Base-by-base conservation (phyloP, 108 stramenopile species). In the Stephanodiscus triporus region DNA sequence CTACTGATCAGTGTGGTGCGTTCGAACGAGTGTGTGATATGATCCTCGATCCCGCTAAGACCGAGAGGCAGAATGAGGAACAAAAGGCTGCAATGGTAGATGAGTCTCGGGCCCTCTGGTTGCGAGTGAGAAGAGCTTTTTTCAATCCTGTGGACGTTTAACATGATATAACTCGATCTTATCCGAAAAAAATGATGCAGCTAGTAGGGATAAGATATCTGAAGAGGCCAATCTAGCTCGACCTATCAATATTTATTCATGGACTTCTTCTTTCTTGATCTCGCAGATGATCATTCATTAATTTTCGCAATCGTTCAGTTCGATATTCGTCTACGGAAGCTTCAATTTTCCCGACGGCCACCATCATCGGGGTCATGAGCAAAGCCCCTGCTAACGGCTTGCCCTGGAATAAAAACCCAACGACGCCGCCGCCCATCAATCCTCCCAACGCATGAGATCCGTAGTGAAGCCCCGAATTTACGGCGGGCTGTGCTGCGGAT, bases 361-460 rank as follows among this genome's bases (percentile, higher is more conserved):
- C 54, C 92, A 93, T 93, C 13, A 89, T 26, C 1, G 92, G 92
- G 20, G 85, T 76, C 29, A 88, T 85, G 17, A 82, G 51, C 17
- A 91, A 49, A 24, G 87, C 75, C 29, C 92, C 89, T 38, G 72
- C 64, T 22, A 89, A 19, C 2, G 89, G 86, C 42, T 79, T 72
- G 10, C 75, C 78, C 27, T 89, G 84, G 55, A 81, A 93, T 50
- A 91, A 47, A 30, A 63, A 76, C 57, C 89, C 92, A 38, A 84
- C 82, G 19, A 89, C 16, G 0, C 85, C 83, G 0, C 92, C 92
- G 10, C 88, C 92, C 1, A 68, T 32, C 0, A 82, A 36, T 37
- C 92, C 92, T 22, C 85, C 87, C 59, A 90, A 66, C 14, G 86
- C 86, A 78, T 93, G 87, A 27, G 92, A 91, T 2, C 81, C 82